These are phyloP conservation scores for Hymenoscyphus linearis DNA, from an alignment of 2,329 filamentous ascomycete species.

Conservation along the genomic window DNA sequence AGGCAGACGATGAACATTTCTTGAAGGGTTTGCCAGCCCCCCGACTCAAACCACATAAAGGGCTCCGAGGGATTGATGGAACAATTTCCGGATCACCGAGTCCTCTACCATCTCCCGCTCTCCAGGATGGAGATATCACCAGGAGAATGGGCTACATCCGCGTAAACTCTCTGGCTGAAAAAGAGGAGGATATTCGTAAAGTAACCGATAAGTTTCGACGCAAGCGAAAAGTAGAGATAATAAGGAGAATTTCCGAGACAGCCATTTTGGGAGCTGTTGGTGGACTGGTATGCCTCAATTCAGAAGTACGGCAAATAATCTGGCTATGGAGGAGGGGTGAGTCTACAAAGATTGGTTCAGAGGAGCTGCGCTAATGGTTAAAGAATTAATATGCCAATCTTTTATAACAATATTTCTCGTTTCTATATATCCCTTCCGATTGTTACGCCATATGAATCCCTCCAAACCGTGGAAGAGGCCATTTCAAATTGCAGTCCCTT, in stretches of 20 bases:
- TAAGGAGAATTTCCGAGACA: slow-evolving; percentile 49
- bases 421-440: slow-evolving; percentile 53
- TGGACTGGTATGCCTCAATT: slow-evolving; percentile 40
- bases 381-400: slow-evolving; percentile 29
- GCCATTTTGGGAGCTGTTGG: slow-evolving; percentile 46
- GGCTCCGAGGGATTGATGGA: slow-evolving; percentile 59
- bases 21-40: slow-evolving; percentile 81
- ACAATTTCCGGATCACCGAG: slow-evolving; percentile 49
- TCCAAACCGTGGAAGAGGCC: slow-evolving; percentile 21
- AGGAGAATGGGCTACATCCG: slow-evolving; percentile 8
- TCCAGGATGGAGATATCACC: slow-evolving; percentile 35
- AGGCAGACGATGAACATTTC: slow-evolving; percentile 90
- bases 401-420: slow-evolving; percentile 37
- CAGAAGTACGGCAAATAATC: slow-evolving; percentile 41
- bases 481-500: slow-evolving; percentile 50
- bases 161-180: not conserved
- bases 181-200: slow-evolving; percentile 18
- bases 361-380: slow-evolving; percentile 17
- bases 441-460: slow-evolving; percentile 41
- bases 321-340: slow-evolving; percentile 46
- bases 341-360: slow-evolving; percentile 6
- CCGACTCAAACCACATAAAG: slow-evolving; percentile 68
- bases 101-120: slow-evolving; percentile 46
- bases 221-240: slow-evolving; percentile 43
- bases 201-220: slow-evolving; percentile 35